Percentiles rank a stretch among this genome's conserved stretches.
Evolutionary conservation across 805 yeast species (phyloP).

Genomic region (Starmerella floris): DNA sequence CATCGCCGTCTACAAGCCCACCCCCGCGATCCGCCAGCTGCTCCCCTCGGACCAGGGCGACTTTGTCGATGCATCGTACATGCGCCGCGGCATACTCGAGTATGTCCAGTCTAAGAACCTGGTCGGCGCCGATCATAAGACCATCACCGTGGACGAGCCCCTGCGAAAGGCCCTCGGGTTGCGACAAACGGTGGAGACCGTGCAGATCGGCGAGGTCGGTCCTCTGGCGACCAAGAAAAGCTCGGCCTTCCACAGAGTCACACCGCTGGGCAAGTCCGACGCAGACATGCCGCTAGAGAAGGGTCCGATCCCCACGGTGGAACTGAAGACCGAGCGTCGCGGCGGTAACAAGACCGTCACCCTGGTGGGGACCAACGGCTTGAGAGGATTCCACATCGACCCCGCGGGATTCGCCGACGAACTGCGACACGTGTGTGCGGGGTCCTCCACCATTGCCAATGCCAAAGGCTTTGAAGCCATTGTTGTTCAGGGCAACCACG

Average conservation of each 20-base stretch:
- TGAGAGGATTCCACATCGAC: slow-evolving; percentile 55
- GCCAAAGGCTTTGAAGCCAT: slow-evolving; percentile 56
- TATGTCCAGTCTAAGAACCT: slow-evolving; percentile 46
- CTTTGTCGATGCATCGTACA: slow-evolving; percentile 30
- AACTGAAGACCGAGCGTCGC: slow-evolving; percentile 57
- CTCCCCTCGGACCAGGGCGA: slow-evolving; percentile 12
- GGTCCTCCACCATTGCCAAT: slow-evolving; percentile 50
- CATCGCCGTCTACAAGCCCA: slow-evolving; percentile 23
- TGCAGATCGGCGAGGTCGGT: slow-evolving; percentile 29
- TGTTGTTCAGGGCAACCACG: slow-evolving; percentile 82
- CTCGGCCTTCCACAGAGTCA: slow-evolving; percentile 34
- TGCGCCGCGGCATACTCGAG: slow-evolving; percentile 39
- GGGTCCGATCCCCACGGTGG: slow-evolving; percentile 57
- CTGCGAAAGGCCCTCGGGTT: slow-evolving; percentile 36
- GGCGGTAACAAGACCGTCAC: slow-evolving; percentile 76
- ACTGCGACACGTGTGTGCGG: slow-evolving; percentile 70
- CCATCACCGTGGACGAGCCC: slow-evolving; percentile 42
- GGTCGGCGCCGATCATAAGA: slow-evolving; percentile 34
- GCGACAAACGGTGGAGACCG: slow-evolving; percentile 22
- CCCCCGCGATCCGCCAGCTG: slow-evolving; percentile 19
- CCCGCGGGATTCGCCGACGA: slow-evolving; percentile 54
- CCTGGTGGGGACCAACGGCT: slow-evolving; percentile 39
- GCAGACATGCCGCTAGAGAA: slow-evolving; percentile 33
- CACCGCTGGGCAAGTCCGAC: slow-evolving; percentile 36
- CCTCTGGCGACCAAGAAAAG: slow-evolving; percentile 35